Conservation (phyloP, 768 basidiomycete species). For the Termitomyces titanicus region DNA sequence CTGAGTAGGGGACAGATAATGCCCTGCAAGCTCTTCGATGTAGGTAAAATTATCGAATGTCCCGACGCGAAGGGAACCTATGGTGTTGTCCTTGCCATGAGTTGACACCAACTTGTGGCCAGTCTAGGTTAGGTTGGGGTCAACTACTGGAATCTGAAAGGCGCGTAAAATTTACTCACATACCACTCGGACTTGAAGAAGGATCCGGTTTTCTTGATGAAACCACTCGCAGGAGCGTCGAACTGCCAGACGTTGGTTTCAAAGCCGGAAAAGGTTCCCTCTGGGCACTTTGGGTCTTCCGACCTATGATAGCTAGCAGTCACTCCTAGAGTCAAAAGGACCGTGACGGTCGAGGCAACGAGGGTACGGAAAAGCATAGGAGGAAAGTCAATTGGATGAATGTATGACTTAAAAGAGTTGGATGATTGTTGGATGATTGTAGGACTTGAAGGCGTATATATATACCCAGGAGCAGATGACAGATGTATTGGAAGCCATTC, state of each 20-base stretch:
- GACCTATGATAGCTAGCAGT: not conserved
- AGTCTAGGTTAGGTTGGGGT: not conserved
- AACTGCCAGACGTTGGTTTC: conserved; percentile 10
- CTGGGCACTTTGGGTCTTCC: conserved; percentile 5
- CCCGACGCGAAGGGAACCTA: conserved; percentile 5
- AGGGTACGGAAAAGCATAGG: not conserved
- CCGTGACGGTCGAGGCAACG: not conserved
- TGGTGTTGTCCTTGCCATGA: conserved; percentile 7
- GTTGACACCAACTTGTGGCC: conserved; percentile 6
- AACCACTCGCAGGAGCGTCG: conserved; percentile 1
- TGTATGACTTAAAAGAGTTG: too few species aligned
- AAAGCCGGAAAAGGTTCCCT: conserved; percentile 8
- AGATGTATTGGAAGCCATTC: too few species aligned
- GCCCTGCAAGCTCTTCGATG: conserved; percentile 5
- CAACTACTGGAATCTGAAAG: not conserved
- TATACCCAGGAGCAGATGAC: too few species aligned
- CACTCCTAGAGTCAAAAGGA: not conserved
- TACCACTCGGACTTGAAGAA: conserved; percentile 14
- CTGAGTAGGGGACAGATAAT: conserved; percentile 2
- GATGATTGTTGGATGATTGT: too few species aligned
- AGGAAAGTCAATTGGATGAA: not conserved
- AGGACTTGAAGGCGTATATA: too few species aligned
- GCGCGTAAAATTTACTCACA: conserved; percentile 9
- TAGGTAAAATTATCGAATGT: not conserved
- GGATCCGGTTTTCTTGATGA: conserved; percentile 10